Evolutionary conservation across 306 rosid species (phyloP).

Genomic region (Castanea crenata): DNA sequence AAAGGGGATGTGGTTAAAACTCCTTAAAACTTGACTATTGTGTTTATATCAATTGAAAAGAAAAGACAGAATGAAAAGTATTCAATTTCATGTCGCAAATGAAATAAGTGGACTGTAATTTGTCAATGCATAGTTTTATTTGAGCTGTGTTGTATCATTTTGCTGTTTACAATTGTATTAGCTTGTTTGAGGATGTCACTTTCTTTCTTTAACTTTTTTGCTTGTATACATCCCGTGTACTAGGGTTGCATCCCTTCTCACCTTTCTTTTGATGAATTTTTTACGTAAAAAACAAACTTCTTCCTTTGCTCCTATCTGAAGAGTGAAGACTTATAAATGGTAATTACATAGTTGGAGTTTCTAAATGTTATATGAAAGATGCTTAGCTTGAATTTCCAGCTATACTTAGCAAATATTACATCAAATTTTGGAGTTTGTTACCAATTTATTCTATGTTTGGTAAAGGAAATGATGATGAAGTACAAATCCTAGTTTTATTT

Average conservation of each 20-base stretch:
- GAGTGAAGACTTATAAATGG: neutral
- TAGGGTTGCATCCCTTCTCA: neutral
- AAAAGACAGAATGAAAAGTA: too few species aligned
- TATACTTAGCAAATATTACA: neutral
- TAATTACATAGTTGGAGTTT: neutral
- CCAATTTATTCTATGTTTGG: neutral
- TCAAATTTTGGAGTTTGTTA: neutral
- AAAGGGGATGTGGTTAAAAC: too few species aligned
- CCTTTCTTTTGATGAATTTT: neutral
- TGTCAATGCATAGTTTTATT: neutral
- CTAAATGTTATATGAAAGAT: neutral
- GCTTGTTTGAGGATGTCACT: neutral
- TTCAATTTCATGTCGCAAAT: neutral
- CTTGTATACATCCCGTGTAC: neutral
- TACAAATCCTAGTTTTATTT: conserved; percentile 6
- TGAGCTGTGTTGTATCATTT: neutral
- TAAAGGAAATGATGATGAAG: neutral
- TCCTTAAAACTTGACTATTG: too few species aligned
- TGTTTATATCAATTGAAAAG: too few species aligned
- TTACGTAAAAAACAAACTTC: too few species aligned
- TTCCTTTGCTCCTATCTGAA: neutral
- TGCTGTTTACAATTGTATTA: neutral
- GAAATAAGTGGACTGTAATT: neutral
- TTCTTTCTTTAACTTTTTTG: neutral
- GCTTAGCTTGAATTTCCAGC: neutral